Evolutionary conservation across 2,329 filamentous ascomycete species (phyloP).

Genomic region (Cordyceps javanica): DNA sequence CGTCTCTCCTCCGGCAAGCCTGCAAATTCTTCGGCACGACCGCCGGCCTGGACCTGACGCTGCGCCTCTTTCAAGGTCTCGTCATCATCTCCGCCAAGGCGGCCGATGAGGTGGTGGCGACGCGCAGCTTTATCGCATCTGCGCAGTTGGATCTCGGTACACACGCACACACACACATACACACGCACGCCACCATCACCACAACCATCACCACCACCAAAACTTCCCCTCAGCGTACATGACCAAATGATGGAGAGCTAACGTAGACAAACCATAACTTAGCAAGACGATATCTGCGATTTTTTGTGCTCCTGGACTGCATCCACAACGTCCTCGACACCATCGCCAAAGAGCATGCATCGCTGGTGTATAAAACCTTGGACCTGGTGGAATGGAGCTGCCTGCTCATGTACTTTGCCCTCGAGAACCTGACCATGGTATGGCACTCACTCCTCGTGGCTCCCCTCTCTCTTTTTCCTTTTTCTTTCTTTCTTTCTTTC

Average conservation of each 20-base stretch:
- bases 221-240: no score
- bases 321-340: slow-evolving; percentile 3
- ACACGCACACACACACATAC: no score
- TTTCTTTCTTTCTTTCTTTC: no score
- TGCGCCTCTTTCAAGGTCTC: slow-evolving; percentile 7
- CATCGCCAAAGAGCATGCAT: neutral
- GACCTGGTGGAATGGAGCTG: slow-evolving; percentile 11
- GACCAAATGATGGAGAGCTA: neutral
- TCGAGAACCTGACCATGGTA: slow-evolving; percentile 13
- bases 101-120: neutral
- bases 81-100: slow-evolving; percentile 2
- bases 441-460: no score
- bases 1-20: neutral
- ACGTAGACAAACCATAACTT: neutral
- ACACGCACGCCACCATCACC: no score
- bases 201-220: no score
- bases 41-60: slow-evolving; percentile 6
- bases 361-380: neutral
- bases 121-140: neutral
- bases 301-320: slow-evolving; percentile 11
- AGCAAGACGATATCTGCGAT: slow-evolving; percentile 12
- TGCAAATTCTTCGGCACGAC: slow-evolving; percentile 10
- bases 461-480: neutral
- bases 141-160: slow-evolving; percentile 9
- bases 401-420: slow-evolving; percentile 9